These are phyloP conservation scores for Lactarius psammicola DNA, from an alignment of 768 basidiomycete species.

Conservation along the genomic window DNA sequence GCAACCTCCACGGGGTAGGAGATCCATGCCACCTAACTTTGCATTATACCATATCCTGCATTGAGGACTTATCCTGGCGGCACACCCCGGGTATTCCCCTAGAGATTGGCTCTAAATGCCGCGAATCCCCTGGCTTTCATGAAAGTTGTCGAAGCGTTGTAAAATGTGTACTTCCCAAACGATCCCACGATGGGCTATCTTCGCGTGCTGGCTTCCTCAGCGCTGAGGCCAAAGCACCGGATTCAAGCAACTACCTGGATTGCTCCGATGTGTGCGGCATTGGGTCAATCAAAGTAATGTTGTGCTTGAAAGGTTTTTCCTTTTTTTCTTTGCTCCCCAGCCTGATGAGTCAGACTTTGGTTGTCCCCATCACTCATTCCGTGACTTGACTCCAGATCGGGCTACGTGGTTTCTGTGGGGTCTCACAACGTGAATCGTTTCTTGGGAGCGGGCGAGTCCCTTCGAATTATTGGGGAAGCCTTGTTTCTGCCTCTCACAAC, in stretches of 20 bases:
- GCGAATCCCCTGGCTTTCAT: conserved; percentile 1
- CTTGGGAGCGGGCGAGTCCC: background rate
- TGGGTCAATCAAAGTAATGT: background rate
- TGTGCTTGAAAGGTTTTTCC: background rate
- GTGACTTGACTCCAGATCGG: conserved; percentile 13
- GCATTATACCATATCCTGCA: conserved; percentile 14
- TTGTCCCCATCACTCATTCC: background rate
- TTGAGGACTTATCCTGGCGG: conserved; percentile 3
- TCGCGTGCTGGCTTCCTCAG: background rate
- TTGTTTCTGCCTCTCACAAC: background rate
- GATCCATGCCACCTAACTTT: background rate
- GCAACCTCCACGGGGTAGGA: conserved; percentile 8
- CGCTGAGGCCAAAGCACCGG: background rate
- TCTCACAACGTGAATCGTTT: background rate
- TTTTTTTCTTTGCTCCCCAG: background rate
- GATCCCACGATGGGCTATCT: background rate
- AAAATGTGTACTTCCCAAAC: background rate
- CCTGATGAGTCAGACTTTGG: conserved; percentile 3
- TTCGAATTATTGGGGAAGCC: background rate
- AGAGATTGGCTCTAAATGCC: background rate
- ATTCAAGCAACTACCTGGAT: background rate
- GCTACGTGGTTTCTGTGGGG: conserved; percentile 9
- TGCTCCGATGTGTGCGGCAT: conserved; percentile 18
- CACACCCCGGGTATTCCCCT: conserved; percentile 7
- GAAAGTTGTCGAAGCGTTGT: conserved; percentile 4